These are phyloP conservation scores for Starmerella apicola DNA, from an alignment of 805 yeast species.

Conservation along the genomic window DNA sequence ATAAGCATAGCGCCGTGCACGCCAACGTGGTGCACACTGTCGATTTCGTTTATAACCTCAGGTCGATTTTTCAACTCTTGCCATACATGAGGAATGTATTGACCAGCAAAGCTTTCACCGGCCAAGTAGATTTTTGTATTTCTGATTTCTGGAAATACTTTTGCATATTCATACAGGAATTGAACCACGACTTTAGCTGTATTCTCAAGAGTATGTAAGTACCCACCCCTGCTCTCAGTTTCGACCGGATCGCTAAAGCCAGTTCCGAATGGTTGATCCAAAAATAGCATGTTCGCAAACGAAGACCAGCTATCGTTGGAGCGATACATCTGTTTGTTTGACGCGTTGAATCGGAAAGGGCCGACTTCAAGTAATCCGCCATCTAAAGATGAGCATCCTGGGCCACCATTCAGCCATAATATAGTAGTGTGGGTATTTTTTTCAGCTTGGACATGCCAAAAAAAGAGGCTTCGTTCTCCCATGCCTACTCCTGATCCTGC, in stretches of 20 bases:
- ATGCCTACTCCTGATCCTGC: conserved; percentile 42
- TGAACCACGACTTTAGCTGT: conserved; percentile 50
- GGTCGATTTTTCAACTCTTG: conserved; percentile 39
- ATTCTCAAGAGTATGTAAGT: conserved; percentile 29
- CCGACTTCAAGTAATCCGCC: conserved; percentile 91
- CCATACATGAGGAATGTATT: conserved; percentile 83
- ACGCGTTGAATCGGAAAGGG: conserved; percentile 57
- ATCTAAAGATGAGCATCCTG: conserved; percentile 97
- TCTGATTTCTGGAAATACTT: conserved; percentile 59
- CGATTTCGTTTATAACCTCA: conserved; percentile 20
- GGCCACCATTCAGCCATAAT: conserved; percentile 96
- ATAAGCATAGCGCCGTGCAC: conserved; percentile 66
- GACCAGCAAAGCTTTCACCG: conserved; percentile 97
- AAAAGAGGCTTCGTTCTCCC: conserved; percentile 40
- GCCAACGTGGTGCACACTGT: conserved; percentile 20
- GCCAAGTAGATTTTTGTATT: conserved; percentile 60
- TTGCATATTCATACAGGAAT: conserved; percentile 56
- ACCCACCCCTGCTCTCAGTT: conserved; percentile 23
- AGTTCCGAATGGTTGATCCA: conserved; percentile 92
- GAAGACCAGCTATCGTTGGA: conserved; percentile 67
- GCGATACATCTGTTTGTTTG: conserved; percentile 25
- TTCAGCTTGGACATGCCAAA: conserved; percentile 51
- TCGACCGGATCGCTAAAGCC: conserved; percentile 63
- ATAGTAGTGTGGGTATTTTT: conserved; percentile 27
- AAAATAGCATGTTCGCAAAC: conserved; percentile 62